Percentiles rank a stretch among this genome's conserved stretches.
phyloP scores from a whole-genome alignment of 495 filamentous ascomycete species.

The Penicillium daleae region DNA sequence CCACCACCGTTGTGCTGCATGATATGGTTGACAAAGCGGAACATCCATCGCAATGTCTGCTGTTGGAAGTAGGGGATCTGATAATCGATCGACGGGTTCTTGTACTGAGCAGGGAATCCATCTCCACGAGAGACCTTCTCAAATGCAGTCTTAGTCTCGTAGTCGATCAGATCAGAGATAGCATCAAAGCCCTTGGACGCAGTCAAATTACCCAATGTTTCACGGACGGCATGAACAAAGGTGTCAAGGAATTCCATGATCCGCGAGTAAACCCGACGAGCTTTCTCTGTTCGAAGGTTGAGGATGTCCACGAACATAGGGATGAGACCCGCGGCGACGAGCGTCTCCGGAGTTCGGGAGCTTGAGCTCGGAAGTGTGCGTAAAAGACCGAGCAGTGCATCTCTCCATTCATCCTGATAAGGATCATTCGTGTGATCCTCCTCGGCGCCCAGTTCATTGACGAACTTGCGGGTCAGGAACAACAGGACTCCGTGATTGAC shows the following conservation, averaged over 20 bases:
- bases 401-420: constrained; percentile 83
- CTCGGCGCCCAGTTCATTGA: constrained; percentile 73
- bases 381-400: constrained; percentile 79
- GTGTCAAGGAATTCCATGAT: constrained; percentile 84
- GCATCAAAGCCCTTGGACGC: constrained; percentile 81
- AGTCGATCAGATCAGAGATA: constrained; percentile 79
- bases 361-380: constrained; percentile 71
- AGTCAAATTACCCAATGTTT: constrained; percentile 78
- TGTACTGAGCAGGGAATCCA: constrained; percentile 77
- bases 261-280: constrained; percentile 78
- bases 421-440: constrained; percentile 58
- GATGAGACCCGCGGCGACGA: constrained; percentile 84
- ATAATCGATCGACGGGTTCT: constrained; percentile 85
- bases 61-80: constrained; percentile 90
- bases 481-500: constrained; percentile 97
- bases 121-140: constrained; percentile 63
- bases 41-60: constrained; percentile 87
- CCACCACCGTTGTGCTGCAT: constrained; percentile 85
- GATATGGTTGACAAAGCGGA: constrained; percentile 95
- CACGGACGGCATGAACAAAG: constrained; percentile 78
- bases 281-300: constrained; percentile 78
- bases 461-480: constrained; percentile 87
- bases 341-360: constrained; percentile 68
- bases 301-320: constrained; percentile 89
- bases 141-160: constrained; percentile 75